Evolutionary conservation across 441 rosid genomes (phyloP), one percentile per base, ranked within the genome.

Genomic region (Codiaeum variegatum): DNA sequence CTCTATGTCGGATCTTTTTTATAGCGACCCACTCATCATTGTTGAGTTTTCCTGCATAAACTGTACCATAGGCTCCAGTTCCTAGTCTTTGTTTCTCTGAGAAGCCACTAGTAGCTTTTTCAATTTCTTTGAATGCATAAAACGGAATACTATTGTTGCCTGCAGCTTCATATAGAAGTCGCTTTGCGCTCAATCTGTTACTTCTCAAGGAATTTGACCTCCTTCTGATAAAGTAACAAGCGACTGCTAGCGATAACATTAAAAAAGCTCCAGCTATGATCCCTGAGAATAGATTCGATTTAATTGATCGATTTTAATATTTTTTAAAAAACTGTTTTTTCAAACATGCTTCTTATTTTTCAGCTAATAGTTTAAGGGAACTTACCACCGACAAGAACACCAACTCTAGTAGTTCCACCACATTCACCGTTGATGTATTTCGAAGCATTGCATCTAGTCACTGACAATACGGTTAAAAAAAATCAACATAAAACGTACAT

Each of bases 41-140:
- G 73, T 84, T 74, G 72, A 94, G 88, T 62, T 89, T 89, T n/a
- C 97, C 98, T 0, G 94, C 85, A 79, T 94, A 94, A 44, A 94
- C 97, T 24, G 97, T 92, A 23, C 97, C 98, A 24, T 88, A 94
- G 12, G 98, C 98, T 68, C 98, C 98, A 6, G 85, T 90, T 72
- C 98, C 97, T 8, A 90, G 84, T 72, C 85, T 88, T 46, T 90
- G 92, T 62, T 77, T 83, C 5, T 94, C 97, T 3, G 88, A 77
- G 81, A 94, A 94, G 52, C 86, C 78, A 62, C 74, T 71, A 16
- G 97, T 94, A 11, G 98, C 94, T 76, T 72, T 89, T 68, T 89
- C 97, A 21, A 94, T 90, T 52, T 94, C 97, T 81, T 82, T 89
- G 81, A 81, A 90, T 0, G 83, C 76, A 66, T 84, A 89, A 72